Percentiles rank a stretch among this genome's conserved stretches.
These are phyloP conservation scores for Scenedesmus sp. DNA, from an alignment of 163 green algal genomes.

Conservation along the genomic window DNA sequence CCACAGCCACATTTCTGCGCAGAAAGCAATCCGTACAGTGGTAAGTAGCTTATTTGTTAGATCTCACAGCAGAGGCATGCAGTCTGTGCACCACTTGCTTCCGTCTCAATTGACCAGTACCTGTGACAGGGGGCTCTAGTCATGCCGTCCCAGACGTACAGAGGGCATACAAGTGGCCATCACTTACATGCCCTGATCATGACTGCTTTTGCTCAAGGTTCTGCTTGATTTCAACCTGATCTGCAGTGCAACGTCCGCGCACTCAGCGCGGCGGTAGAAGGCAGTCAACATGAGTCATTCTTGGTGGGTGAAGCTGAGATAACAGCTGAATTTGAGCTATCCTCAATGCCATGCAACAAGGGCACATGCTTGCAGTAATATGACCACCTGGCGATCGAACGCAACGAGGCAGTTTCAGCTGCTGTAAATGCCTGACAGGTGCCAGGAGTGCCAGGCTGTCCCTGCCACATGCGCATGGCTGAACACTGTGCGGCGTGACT, in stretches of 20 bases:
- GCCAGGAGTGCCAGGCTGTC: no score
- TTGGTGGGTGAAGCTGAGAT: neutral
- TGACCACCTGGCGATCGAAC: no score
- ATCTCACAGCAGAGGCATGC: neutral
- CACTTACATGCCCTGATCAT: no score
- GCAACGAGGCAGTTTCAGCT: no score
- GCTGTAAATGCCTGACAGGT: no score
- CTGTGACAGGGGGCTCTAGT: no score
- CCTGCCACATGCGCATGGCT: no score
- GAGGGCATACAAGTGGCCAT: no score
- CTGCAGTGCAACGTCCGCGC: neutral
- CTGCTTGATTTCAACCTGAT: neutral
- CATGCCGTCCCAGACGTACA: no score
- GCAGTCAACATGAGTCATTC: neutral
- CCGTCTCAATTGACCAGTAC: neutral
- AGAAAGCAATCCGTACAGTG: neutral
- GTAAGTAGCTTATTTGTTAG: neutral
- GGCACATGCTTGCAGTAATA: no score
- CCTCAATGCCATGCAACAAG: no score
- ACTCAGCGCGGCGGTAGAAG: neutral
- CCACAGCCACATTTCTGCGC: neutral
- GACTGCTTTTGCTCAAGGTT: neutral
- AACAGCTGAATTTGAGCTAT: no score
- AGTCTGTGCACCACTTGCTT: neutral
- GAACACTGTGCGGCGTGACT: neutral